Evolutionary conservation across 2,329 filamentous ascomycete genomes (phyloP).

Genomic region (Juglanconis juglandina): DNA sequence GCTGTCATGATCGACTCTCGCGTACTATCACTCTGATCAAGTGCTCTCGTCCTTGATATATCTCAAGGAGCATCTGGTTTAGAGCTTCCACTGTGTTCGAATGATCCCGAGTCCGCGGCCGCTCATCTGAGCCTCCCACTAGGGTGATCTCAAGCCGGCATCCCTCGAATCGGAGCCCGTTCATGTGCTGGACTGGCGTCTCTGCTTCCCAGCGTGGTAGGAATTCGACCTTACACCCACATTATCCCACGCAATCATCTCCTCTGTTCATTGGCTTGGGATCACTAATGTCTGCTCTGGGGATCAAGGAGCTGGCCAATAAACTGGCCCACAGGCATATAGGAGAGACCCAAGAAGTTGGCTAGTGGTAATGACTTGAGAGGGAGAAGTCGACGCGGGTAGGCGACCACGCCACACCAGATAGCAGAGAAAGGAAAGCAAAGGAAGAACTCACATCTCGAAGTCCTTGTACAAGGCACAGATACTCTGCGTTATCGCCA

Average conservation of each 20-base stretch:
- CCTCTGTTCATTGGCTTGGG: background rate
- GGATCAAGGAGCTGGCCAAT: background rate
- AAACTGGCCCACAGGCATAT: background rate
- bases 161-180: background rate
- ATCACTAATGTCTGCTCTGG: background rate
- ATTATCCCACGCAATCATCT: background rate
- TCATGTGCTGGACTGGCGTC: too few relatives aligned
- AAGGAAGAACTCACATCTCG: too few relatives aligned
- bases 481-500: background rate
- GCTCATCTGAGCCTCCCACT: background rate
- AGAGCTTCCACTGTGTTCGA: background rate
- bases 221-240: too few relatives aligned
- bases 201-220: too few relatives aligned
- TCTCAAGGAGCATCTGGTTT: background rate
- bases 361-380: too few relatives aligned
- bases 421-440: too few relatives aligned
- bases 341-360: too few relatives aligned
- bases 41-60: background rate
- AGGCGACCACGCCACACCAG: too few relatives aligned
- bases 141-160: background rate
- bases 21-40: background rate
- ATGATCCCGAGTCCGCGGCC: background rate
- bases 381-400: too few relatives aligned
- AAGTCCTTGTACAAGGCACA: background rate
- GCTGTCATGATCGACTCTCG: background rate